A percentile compares a stretch with the other conserved stretches of the same genome.
Conservation (phyloP, 129 eudicot genomes). For the Kitagawia praeruptora region DNA sequence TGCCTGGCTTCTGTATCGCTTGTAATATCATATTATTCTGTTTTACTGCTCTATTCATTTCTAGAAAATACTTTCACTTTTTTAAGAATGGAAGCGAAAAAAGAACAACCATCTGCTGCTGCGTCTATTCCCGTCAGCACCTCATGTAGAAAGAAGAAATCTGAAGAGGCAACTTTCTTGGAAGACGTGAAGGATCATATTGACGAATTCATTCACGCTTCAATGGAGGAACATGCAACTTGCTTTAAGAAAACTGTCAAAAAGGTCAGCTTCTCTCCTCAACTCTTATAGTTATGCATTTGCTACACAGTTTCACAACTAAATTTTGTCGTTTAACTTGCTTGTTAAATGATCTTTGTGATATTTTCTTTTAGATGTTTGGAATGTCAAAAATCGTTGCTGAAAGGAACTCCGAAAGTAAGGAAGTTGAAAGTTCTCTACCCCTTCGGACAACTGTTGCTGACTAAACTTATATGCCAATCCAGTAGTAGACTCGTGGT, state of each 20-base stretch:
- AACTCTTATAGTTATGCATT: background rate
- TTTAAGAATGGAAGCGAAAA: constrained; percentile 41
- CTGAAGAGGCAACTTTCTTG: constrained; percentile 51
- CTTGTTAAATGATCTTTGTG: background rate
- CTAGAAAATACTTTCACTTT: background rate
- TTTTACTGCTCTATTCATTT: background rate
- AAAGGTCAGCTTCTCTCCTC: constrained; percentile 31
- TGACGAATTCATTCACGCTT: constrained; percentile 66
- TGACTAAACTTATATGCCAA: constrained; percentile 22
- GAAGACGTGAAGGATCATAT: constrained; percentile 71
- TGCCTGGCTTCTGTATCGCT: background rate
- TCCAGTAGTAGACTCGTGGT: background rate
- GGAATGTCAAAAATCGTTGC: constrained; percentile 68
- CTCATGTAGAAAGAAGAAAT: constrained; percentile 64
- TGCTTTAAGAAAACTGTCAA: constrained; percentile 61
- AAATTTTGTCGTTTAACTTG: background rate
- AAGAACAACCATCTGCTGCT: constrained; percentile 20
- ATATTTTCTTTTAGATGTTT: constrained; percentile 50
- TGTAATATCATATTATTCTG: background rate
- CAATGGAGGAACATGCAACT: constrained; percentile 70
- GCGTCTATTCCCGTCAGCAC: constrained; percentile 24
- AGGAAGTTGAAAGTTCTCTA: constrained; percentile 46
- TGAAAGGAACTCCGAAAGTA: constrained; percentile 36
- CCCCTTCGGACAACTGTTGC: constrained; percentile 50
- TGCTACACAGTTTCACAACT: background rate